Percentiles rank a stretch among this genome's conserved stretches.
These are phyloP conservation scores for Amanita molliuscula DNA, from an alignment of 768 basidiomycete genomes.

Conservation along the genomic window DNA sequence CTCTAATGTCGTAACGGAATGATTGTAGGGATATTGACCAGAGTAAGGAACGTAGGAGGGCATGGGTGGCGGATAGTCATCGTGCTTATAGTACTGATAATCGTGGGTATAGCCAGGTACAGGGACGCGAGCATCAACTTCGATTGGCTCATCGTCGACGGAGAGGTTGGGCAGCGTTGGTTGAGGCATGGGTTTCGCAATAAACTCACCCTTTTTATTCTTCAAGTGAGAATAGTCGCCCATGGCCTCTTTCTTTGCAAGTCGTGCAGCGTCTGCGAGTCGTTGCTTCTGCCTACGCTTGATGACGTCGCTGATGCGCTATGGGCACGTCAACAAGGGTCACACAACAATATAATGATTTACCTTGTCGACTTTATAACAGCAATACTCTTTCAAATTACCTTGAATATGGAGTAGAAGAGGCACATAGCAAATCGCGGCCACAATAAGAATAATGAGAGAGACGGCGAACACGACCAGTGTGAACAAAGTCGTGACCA, in stretches of 20 bases:
- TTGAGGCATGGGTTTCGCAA: constrained; percentile 76
- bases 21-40: constrained; percentile 47
- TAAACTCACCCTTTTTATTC: constrained; percentile 83
- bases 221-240: constrained; percentile 88
- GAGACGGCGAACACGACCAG: constrained; percentile 82
- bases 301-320: constrained; percentile 92
- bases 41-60: constrained; percentile 68
- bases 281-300: constrained; percentile 86
- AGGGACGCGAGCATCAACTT: constrained; percentile 39
- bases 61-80: constrained; percentile 64
- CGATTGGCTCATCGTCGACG: constrained; percentile 67
- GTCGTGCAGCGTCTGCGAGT: constrained; percentile 64
- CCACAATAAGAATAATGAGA: constrained; percentile 68
- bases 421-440: constrained; percentile 88
- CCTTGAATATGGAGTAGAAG: constrained; percentile 92
- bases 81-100: constrained; percentile 44
- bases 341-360: constrained; percentile 1
- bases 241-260: constrained; percentile 84
- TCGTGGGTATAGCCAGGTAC: constrained; percentile 45
- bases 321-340: constrained; percentile 2
- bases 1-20: constrained; percentile 45
- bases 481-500: constrained; percentile 86
- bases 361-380: constrained; percentile 98
- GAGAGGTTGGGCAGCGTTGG: constrained; percentile 90
- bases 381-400: constrained; percentile 98